phyloP scores from a whole-genome alignment of 225 moss, liverwort and hornwort species.

The Ulota crispa region DNA sequence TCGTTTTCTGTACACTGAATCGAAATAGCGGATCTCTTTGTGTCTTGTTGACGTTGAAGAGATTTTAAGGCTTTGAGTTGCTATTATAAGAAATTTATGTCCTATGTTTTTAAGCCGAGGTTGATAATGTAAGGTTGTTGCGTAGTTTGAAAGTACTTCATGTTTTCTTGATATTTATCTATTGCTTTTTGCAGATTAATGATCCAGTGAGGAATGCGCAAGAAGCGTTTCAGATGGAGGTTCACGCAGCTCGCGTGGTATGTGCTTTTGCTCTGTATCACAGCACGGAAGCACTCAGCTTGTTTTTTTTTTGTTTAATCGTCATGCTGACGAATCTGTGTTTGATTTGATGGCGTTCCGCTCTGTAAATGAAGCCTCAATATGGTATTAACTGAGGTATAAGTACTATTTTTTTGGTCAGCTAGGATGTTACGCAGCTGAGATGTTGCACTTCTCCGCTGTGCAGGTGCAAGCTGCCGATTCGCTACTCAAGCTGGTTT shows the following conservation, averaged over 20 bases:
- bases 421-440: slow-evolving; percentile 5
- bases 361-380: neutral
- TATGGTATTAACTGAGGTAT: neutral
- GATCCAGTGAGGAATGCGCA: slow-evolving; percentile 91
- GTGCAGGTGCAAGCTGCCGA: slow-evolving; percentile 93
- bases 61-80: neutral
- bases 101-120: neutral
- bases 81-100: neutral
- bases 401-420: neutral
- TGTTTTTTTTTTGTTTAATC: neutral
- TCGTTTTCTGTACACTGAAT: neutral
- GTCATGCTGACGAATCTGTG: neutral
- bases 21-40: neutral
- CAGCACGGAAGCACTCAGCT: neutral
- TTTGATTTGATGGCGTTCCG: neutral
- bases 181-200: slow-evolving; percentile 59
- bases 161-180: neutral
- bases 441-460: slow-evolving; percentile 1
- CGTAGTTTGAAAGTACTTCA: neutral
- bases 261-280: slow-evolving; percentile 4
- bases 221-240: slow-evolving; percentile 98
- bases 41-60: neutral
- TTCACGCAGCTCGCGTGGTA: slow-evolving; percentile 89
- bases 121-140: slow-evolving; percentile 3
- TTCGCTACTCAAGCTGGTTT: slow-evolving; percentile 88